These are phyloP conservation scores for Diplodia intermedia DNA, from an alignment of 2,329 filamentous ascomycete genomes.

Conservation along the genomic window DNA sequence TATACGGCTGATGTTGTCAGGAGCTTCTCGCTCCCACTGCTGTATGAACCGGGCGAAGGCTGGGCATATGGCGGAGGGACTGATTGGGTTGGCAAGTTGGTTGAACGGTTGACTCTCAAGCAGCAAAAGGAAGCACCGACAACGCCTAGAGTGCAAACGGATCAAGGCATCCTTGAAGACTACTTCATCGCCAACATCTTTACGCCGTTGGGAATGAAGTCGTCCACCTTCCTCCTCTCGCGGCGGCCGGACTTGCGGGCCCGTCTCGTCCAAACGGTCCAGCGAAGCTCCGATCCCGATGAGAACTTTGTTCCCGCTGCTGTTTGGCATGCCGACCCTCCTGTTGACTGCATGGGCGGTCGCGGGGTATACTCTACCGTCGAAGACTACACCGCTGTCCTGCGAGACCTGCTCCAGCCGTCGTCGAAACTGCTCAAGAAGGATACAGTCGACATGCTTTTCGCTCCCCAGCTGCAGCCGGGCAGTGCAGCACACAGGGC, in stretches of 20 bases:
- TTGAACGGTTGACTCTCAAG: constrained; percentile 34
- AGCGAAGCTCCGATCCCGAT: constrained; percentile 37
- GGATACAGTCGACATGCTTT: constrained; percentile 11
- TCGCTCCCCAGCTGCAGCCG: constrained; percentile 33
- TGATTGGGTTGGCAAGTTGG: constrained; percentile 39
- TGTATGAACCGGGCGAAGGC: constrained; percentile 40
- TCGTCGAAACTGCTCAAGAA: constrained; percentile 35
- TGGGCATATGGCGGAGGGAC: constrained; percentile 38
- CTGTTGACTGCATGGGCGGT: constrained; percentile 8
- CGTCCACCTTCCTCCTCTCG: constrained; percentile 37
- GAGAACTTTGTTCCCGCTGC: background rate
- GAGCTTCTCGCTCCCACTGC: constrained; percentile 35
- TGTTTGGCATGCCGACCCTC: background rate
- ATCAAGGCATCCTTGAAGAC: constrained; percentile 34
- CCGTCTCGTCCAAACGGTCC: constrained; percentile 36
- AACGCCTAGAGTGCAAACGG: background rate
- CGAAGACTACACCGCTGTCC: background rate
- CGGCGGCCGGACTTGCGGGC: background rate
- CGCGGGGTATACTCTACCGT: constrained; percentile 6
- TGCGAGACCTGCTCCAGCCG: constrained; percentile 33
- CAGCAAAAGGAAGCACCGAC: background rate
- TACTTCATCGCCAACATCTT: constrained; percentile 41
- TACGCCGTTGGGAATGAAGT: constrained; percentile 37
- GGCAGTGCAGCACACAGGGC: constrained; percentile 21
- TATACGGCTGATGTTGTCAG: constrained; percentile 28